Percentiles rank a stretch among this genome's conserved stretches.
These are phyloP conservation scores for Reutealis trisperma DNA, from an alignment of 345 rosid species.

Conservation along the genomic window DNA sequence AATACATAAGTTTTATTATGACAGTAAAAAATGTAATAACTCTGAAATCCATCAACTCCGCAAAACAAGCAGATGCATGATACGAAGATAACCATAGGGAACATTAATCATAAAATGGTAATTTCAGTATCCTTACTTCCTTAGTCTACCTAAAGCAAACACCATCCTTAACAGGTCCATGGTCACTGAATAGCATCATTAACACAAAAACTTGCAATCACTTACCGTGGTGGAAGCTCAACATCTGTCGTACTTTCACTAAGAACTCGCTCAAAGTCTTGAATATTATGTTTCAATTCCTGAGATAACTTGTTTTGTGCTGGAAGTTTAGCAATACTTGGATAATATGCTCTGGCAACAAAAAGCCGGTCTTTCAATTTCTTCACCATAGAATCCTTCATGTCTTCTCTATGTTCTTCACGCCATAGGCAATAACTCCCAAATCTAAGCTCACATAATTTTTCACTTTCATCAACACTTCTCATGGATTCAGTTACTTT, in stretches of 20 bases:
- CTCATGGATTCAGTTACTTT: conserved; percentile 19
- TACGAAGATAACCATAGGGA: background rate
- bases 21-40: background rate
- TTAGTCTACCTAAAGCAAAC: background rate
- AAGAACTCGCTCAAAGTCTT: conserved; percentile 85
- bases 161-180: background rate
- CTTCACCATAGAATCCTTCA: conserved; percentile 83
- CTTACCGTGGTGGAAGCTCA: conserved; percentile 87
- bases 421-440: conserved; percentile 98
- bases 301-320: conserved; percentile 64
- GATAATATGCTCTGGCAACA: conserved; percentile 93
- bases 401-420: conserved; percentile 71
- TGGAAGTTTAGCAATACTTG: conserved; percentile 90
- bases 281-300: conserved; percentile 86
- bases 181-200: background rate
- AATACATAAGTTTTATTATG: background rate
- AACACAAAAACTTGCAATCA: conserved; percentile 20
- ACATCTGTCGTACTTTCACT: conserved; percentile 86
- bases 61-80: conserved; percentile 3
- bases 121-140: background rate
- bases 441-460: conserved; percentile 68
- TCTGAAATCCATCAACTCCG: conserved; percentile 5
- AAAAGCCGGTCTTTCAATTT: conserved; percentile 89
- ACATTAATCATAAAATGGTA: background rate
- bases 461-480: conserved; percentile 47